Evolutionary conservation across 2,329 filamentous ascomycete genomes (phyloP), one percentile per base, ranked within the genome.

Genomic region (Colletotrichum liaoningense): DNA sequence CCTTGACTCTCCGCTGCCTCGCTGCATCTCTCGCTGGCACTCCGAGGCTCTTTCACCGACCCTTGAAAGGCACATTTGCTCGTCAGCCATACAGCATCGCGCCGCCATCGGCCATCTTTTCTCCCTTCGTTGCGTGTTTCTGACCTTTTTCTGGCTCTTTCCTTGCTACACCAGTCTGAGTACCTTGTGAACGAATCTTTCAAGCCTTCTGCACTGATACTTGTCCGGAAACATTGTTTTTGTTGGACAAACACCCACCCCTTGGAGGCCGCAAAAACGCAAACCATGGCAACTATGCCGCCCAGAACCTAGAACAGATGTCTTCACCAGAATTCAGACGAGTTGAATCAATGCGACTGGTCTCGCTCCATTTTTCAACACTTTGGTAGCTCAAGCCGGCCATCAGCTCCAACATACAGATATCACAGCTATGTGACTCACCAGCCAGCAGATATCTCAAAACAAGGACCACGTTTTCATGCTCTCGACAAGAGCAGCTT

Each of bases 21-120:
- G 70, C 70, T 73, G 59, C 59, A 73, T 70, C 11, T 56, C 54
- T 64, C 70, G 70, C 60, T 69, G n/a, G 14, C 59, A 46, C 57
- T 14, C 26, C 7, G 54, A 60, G 46, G 28, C 16, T n/a, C 55
- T 70, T 35, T 35, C 55, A 59, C 46, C 56, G 70, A 42, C 59
- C 69, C 54, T 60, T 35, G 56, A 12, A 28, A 30, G 7, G 30
- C 28, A 26, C 9, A 16, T 7, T 65, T 12, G 19, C 26, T 7
- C 30, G 19, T 56, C 6, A 24, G n/a, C 30, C 52, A 56, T 46
- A 33, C 33, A 22, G 33, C 49, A 65, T 12, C 19, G 35, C 33
- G 22, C 52, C 52, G 52, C n/a, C 9, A n/a, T 56, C 33, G 16
- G 22, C 22, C 22, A 11, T n/a, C 63, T 35, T 11, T 16, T 30